Base-by-base conservation (phyloP, 371 early-diverging fungal species). In the Mucor piriformis region DNA sequence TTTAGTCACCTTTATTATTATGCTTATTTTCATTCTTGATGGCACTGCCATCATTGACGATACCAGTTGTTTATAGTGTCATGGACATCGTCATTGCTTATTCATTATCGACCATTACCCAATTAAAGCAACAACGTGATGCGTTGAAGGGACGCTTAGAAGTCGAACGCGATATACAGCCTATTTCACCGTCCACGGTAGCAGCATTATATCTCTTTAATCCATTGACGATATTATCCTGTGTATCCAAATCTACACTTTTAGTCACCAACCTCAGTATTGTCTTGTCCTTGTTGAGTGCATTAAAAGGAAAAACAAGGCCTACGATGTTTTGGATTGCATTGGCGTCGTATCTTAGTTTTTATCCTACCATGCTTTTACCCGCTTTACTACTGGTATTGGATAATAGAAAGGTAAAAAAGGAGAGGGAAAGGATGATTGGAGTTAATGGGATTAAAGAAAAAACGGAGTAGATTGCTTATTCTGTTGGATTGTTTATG, bases 311-410 rank as follows among this genome's bases (percentile, higher is more conserved):
- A 18, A 29, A 63, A 65, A 2, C 25, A 6, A 34, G 40, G 0
- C 33, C 74, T 3, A 73, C 90, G 16, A 83, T 90, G 83, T 70
- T 88, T n/a, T 84, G 81, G 71, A 50, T 89, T 0, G 87, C 95
- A 0, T 50, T 90, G 16, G 93, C 94, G 3, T 62, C 91, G 0
- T 93, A 94, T 67, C 73, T 94, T 23, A 83, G 88, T 37, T 70
- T 95, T 38, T 95, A 95, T 68, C 95, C 96, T 6, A 73, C 79
- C 6, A 88, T 94, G 87, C 70, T 97, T 23, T 49, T 91, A 12
- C 79, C 86, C 7, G 92, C 93, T 0, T 67, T 90, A n/a, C 40
- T 83, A 0, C 63, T 93, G 66, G 23, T 64, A 21, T 43, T 65
- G 18, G 24, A 23, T 46, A 23, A 46, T 24, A 11, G 13, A 13